Evolutionary conservation across 2,329 filamentous ascomycete species (phyloP), one percentile per base, ranked within the genome.

Genomic region (Aspergillus versicolor): DNA sequence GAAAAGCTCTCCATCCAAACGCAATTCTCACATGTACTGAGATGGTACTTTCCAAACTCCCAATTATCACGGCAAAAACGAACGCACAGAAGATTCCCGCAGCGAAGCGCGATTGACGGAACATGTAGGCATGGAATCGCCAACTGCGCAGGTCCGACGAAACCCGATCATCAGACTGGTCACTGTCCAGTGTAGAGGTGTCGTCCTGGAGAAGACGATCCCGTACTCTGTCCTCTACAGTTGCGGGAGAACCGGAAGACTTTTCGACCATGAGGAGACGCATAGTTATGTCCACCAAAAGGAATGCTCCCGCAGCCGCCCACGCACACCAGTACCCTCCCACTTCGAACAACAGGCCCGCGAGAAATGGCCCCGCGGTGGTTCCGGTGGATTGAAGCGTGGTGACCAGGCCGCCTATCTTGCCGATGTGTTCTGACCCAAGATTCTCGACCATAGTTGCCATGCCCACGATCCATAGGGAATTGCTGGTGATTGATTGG

Each of bases 1-100:
- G 82, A 0, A 77, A 77, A 0, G 82, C 79, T 49, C 77, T 71
- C 81, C 82, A 86, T 53, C 70, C 63, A 59, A 86, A 86, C 1
- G 74, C 77, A 3, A 70, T 61, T 53, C 78, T 73, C 5, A 83
- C 79, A 60, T 81, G 83, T 1, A 85, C 69, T 1, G 83, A 81
- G 1, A 84, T 62, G 1, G 83, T 79, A 2, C 79, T 76, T 60
- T 84, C 82, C 52, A 84, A 82, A 1, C 77, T 74, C 12, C 80
- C 78, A 73, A 83, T 75, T 24, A 83, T 69, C 24, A 47, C 21
- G 1, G 53, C 53, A 11, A 42, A 48, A 9, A 50, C 8, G 9
- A 30, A 41, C 13, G 44, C 30, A 11, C 54, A 30, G 40, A 60
- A 21, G 3, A 56, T 8, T 3, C 44, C 52, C 2, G 52, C n/a